Evolutionary conservation across 345 rosid species (phyloP).

Genomic region (Dimocarpus longan): DNA sequence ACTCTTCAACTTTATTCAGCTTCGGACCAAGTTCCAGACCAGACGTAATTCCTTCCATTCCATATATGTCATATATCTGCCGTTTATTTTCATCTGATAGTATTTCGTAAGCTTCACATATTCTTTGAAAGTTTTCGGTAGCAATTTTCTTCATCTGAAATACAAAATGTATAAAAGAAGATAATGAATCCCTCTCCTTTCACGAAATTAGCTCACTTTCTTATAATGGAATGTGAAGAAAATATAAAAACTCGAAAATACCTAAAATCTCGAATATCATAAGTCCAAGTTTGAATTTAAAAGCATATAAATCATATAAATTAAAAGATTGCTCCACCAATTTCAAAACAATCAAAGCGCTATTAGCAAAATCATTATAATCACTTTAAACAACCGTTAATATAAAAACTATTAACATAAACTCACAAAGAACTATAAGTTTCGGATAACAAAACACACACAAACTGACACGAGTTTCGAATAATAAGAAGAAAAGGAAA

Average conservation of each 20-base stretch:
- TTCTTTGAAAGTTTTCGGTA: conserved; percentile 82
- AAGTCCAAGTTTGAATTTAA: background rate
- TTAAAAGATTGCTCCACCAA: conserved; percentile 1
- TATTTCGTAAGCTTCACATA: conserved; percentile 90
- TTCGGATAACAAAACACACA: background rate
- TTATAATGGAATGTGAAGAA: background rate
- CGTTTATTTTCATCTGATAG: conserved; percentile 81
- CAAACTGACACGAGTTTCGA: background rate
- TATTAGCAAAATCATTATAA: background rate
- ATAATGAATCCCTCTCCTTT: background rate
- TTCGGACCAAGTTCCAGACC: conserved; percentile 91
- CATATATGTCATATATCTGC: conserved; percentile 86
- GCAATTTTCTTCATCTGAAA: conserved; percentile 90
- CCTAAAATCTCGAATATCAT: background rate
- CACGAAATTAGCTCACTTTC: background rate
- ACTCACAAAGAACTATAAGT: background rate
- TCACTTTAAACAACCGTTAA: background rate
- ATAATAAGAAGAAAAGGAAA: background rate
- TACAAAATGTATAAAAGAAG: background rate
- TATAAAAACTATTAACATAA: background rate
- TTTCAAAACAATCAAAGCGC: background rate
- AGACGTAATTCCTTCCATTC: conserved; percentile 86
- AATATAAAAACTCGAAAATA: background rate
- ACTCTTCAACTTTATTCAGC: conserved; percentile 78
- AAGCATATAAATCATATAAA: background rate